Percentiles rank a stretch among this genome's conserved stretches.
Conservation (phyloP, 2,329 filamentous ascomycete species). For the Trichoderma koningii region DNA sequence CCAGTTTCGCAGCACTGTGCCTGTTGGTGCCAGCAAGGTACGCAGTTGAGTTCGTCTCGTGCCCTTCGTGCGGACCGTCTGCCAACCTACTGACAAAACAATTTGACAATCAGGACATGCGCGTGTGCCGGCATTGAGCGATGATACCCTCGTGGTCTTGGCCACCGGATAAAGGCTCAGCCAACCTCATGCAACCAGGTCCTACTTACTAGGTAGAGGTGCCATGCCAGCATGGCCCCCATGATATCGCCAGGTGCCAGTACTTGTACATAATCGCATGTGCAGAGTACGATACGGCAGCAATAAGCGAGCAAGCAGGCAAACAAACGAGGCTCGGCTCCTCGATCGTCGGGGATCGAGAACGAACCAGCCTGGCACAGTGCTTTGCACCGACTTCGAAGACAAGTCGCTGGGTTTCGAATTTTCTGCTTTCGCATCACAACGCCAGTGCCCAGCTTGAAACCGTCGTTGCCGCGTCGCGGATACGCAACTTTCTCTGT, state of each 20-base stretch:
- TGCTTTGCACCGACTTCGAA: neutral
- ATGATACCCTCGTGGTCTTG: slow-evolving; percentile 18
- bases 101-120: neutral
- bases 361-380: neutral
- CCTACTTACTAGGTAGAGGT: too few relatives aligned
- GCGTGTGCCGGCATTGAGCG: slow-evolving; percentile 4
- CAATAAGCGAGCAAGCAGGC: slow-evolving; percentile 16
- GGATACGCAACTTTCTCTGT: neutral
- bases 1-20: neutral
- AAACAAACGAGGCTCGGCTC: slow-evolving; percentile 7
- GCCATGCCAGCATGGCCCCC: slow-evolving; percentile 8
- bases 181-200: too few relatives aligned
- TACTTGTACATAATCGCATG: neutral
- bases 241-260: neutral
- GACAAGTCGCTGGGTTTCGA: neutral
- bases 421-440: slow-evolving; percentile 5
- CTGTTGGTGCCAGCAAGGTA: neutral
- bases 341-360: neutral
- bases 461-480: slow-evolving; percentile 12
- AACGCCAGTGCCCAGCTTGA: slow-evolving; percentile 15
- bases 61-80: too few relatives aligned
- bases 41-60: too few relatives aligned
- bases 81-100: too few relatives aligned
- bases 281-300: neutral
- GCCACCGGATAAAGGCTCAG: slow-evolving; percentile 15